Percentiles rank a stretch among this genome's conserved stretches.
phyloP scores from a whole-genome alignment of 345 rosid species.

The Ricinus communis region DNA sequence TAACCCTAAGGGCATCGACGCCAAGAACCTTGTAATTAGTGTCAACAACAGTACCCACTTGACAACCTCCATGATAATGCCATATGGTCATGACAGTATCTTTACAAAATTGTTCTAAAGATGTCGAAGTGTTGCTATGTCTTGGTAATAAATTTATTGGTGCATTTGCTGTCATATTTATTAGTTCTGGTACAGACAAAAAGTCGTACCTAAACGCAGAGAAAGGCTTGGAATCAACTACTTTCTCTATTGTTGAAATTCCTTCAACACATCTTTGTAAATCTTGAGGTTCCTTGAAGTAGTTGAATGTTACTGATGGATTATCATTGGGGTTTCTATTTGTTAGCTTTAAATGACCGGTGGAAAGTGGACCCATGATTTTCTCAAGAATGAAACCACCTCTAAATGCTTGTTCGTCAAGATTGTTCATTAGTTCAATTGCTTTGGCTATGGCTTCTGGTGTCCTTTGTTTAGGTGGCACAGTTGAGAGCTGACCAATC shows the following conservation, averaged over 20 bases:
- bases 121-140: conserved; percentile 17
- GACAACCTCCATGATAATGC: conserved; percentile 40
- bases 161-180: conserved; percentile 29
- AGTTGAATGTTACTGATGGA: conserved; percentile 35
- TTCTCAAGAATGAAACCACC: conserved; percentile 34
- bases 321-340: conserved; percentile 18
- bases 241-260: conserved; percentile 17
- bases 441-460: conserved; percentile 37
- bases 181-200: conserved; percentile 6
- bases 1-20: conserved; percentile 27
- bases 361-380: conserved; percentile 27
- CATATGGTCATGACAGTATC: conserved; percentile 37
- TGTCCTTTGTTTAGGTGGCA: conserved; percentile 42
- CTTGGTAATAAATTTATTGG: conserved; percentile 25
- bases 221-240: conserved; percentile 23
- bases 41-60: conserved; percentile 29
- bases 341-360: conserved; percentile 26
- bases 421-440: conserved; percentile 24
- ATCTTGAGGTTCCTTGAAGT: conserved; percentile 24
- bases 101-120: conserved; percentile 27
- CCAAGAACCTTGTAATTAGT: conserved; percentile 25
- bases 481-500: conserved; percentile 41
- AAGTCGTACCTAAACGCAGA: conserved; percentile 14
- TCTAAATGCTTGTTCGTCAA: conserved; percentile 19
- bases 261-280: conserved; percentile 27